phyloP scores from a whole-genome alignment of 768 basidiomycete species.

The Hirschioporus abietinus region DNA sequence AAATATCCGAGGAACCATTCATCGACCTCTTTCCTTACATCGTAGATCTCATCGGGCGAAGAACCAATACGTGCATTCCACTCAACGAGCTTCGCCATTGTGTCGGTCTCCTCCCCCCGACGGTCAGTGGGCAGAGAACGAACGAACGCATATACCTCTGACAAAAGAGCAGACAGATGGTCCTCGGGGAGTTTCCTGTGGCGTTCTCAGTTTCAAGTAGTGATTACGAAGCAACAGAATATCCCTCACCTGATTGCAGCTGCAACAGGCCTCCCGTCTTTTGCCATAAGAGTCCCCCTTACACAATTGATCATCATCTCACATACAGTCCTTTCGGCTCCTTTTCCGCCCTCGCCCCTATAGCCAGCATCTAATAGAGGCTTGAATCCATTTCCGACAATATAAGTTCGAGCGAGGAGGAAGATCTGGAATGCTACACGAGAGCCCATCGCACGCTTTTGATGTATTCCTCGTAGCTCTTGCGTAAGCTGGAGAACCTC shows the following conservation, averaged over 20 bases:
- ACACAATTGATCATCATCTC: constrained; percentile 43
- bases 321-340: constrained; percentile 20
- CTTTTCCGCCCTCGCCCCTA: constrained; percentile 19
- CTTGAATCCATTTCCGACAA: constrained; percentile 40
- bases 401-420: constrained; percentile 36
- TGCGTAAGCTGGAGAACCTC: not conserved
- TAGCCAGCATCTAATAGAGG: constrained; percentile 20
- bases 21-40: constrained; percentile 27
- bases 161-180: constrained; percentile 34
- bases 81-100: constrained; percentile 9
- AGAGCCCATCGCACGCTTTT: constrained; percentile 24
- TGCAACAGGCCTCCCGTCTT: constrained; percentile 40
- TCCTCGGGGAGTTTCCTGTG: constrained; percentile 36
- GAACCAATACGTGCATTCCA: not conserved
- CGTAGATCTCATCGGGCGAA: not conserved
- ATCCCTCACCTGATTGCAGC: constrained; percentile 41
- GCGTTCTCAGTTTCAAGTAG: not conserved
- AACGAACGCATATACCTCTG: constrained; percentile 35
- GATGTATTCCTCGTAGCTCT: not conserved
- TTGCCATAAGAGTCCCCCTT: constrained; percentile 33
- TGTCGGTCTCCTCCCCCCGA: constrained; percentile 29
- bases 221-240: constrained; percentile 7
- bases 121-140: constrained; percentile 25
- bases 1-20: constrained; percentile 50
- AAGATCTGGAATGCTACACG: constrained; percentile 47